Conservation (phyloP, 108 stramenopile genomes). For the Mediolabrus comicus region DNA sequence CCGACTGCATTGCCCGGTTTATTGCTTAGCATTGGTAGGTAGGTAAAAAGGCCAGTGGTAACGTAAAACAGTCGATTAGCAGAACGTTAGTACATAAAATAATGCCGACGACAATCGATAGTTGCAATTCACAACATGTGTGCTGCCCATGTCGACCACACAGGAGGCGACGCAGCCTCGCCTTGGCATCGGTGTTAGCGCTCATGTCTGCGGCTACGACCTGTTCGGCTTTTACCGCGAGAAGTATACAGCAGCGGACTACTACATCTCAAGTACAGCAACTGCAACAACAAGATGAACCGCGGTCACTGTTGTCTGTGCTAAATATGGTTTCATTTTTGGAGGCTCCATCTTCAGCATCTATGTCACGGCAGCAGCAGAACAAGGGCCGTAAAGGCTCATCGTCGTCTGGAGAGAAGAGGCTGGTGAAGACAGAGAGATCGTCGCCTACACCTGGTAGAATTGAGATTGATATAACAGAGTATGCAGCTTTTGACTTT, state of each 20-base stretch:
- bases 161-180: slow-evolving; percentile 3
- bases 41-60: too few species aligned
- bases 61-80: too few species aligned
- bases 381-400: background rate
- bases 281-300: background rate
- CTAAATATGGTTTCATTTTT: slow-evolving; percentile 15
- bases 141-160: background rate
- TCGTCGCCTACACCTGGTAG: background rate
- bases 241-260: background rate
- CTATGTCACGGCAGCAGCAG: background rate
- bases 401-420: background rate
- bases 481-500: background rate
- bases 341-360: slow-evolving; percentile 5
- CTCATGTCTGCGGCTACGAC: background rate
- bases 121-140: background rate
- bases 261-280: background rate
- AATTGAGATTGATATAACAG: slow-evolving; percentile 11
- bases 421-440: background rate
- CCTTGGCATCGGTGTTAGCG: slow-evolving; percentile 4
- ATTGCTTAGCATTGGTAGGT: too few species aligned
- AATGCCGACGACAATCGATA: background rate
- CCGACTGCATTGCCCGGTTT: too few species aligned
- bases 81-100: background rate
- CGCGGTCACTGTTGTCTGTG: background rate
- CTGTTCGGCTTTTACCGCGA: background rate